phyloP scores from a whole-genome alignment of 305 asterid genomes.

The Fraxinus nigra region DNA sequence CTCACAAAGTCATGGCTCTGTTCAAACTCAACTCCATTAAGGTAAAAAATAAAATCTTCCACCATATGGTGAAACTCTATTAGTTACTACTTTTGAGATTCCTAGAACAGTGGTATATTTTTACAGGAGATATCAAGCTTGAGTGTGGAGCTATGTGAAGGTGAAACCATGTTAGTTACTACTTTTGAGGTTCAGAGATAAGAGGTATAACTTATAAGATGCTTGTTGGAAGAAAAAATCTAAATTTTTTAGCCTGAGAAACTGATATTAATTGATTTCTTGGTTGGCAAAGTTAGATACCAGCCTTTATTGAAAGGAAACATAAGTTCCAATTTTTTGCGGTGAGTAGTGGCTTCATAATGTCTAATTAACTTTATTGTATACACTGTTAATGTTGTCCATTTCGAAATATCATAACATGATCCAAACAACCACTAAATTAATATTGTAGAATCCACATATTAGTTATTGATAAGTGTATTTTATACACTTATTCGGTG shows the following conservation, averaged over 20 bases:
- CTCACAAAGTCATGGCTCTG: slow-evolving; percentile 47
- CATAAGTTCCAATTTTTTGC: slow-evolving; percentile 82
- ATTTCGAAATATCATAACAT: too few species aligned
- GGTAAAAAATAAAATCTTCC: too few species aligned
- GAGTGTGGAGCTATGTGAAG: slow-evolving; percentile 84
- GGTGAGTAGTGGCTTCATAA: slow-evolving; percentile 43
- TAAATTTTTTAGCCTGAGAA: slow-evolving; percentile 14
- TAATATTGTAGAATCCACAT: too few species aligned
- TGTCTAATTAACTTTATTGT: background rate
- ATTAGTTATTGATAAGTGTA: too few species aligned
- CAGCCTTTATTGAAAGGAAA: slow-evolving; percentile 81
- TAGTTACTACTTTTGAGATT: too few species aligned
- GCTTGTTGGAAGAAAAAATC: background rate
- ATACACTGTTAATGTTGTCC: too few species aligned
- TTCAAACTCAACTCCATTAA: slow-evolving; percentile 58
- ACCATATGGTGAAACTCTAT: too few species aligned
- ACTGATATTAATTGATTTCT: slow-evolving; percentile 22
- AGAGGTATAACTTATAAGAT: slow-evolving; percentile 45
- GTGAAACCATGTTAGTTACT: slow-evolving; percentile 65
- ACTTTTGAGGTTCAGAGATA: slow-evolving; percentile 82
- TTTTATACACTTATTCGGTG: too few species aligned
- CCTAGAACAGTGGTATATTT: background rate
- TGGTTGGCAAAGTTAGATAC: slow-evolving; percentile 58
- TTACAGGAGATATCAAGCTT: slow-evolving; percentile 89
- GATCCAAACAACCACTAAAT: too few species aligned